A percentile compares a stretch with the other conserved stretches of the same genome.
phyloP scores from a whole-genome alignment of 179 eudicot species.

The Silene noctiflora region DNA sequence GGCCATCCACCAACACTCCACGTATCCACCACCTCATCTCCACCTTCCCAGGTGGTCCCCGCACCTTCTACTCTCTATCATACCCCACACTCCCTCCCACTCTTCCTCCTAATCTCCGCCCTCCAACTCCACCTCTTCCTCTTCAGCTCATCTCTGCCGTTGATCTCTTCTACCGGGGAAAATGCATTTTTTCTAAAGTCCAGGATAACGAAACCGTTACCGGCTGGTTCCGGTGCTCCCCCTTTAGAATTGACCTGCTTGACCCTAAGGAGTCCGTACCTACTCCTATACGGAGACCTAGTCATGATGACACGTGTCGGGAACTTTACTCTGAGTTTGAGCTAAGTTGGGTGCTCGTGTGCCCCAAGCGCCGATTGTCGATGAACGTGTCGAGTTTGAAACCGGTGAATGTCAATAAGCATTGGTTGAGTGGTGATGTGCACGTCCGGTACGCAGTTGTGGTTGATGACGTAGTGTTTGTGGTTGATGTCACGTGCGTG shows the following conservation, averaged over 20 bases:
- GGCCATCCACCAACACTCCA: constrained; percentile 67
- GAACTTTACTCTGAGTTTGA: constrained; percentile 39
- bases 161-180: constrained; percentile 50
- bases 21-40: constrained; percentile 46
- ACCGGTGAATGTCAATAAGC: constrained; percentile 64
- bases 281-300: constrained; percentile 40
- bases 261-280: constrained; percentile 59
- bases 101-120: constrained; percentile 31
- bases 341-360: constrained; percentile 73
- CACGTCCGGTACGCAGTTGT: constrained; percentile 49
- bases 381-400: constrained; percentile 54
- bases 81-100: constrained; percentile 41
- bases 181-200: constrained; percentile 45
- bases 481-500: constrained; percentile 62
- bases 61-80: constrained; percentile 61
- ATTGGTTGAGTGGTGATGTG: constrained; percentile 82
- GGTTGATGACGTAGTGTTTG: constrained; percentile 40
- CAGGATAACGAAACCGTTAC: constrained; percentile 60
- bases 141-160: constrained; percentile 59
- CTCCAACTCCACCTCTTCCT: constrained; percentile 11
- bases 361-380: constrained; percentile 36
- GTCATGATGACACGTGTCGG: constrained; percentile 43
- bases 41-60: constrained; percentile 50
- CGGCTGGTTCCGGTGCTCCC: constrained; percentile 73
- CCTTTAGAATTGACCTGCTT: constrained; percentile 67